These are phyloP conservation scores for Alternaria alternata DNA, from an alignment of 2,329 filamentous ascomycete species.

Conservation along the genomic window DNA sequence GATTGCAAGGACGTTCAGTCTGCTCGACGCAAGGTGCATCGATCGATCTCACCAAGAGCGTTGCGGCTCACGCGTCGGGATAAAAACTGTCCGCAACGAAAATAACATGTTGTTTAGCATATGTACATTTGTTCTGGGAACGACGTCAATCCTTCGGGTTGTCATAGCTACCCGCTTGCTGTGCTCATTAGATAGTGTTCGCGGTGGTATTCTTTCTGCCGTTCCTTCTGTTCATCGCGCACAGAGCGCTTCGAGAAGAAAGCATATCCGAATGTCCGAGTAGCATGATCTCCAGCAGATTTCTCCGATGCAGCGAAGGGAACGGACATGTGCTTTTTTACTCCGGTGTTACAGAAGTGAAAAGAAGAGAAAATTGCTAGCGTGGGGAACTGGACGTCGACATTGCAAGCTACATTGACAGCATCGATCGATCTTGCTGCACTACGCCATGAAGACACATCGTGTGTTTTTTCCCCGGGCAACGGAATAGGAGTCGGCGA, in stretches of 20 bases:
- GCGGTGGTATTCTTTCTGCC: neutral
- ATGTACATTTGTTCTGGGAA: neutral
- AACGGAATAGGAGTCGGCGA: neutral
- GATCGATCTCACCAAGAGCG: neutral
- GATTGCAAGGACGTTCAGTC: neutral
- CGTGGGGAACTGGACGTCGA: neutral
- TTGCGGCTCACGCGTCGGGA: neutral
- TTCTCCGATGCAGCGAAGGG: neutral
- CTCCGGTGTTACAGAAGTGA: neutral
- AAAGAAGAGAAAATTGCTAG: neutral
- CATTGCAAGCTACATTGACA: neutral
- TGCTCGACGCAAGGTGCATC: neutral
- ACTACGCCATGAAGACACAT: neutral
- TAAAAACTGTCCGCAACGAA: neutral
- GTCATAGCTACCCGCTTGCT: neutral
- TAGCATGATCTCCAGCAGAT: neutral
- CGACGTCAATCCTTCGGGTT: neutral
- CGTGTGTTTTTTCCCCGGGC: neutral
- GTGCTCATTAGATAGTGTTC: neutral
- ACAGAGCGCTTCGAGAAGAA: neutral
- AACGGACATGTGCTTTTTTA: neutral
- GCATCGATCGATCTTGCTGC: neutral
- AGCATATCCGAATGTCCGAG: neutral
- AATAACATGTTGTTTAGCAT: neutral
- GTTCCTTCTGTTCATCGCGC: neutral